Evolutionary conservation across 164 flowering plant species (phyloP).

Genomic region (Warburgia ugandensis): DNA sequence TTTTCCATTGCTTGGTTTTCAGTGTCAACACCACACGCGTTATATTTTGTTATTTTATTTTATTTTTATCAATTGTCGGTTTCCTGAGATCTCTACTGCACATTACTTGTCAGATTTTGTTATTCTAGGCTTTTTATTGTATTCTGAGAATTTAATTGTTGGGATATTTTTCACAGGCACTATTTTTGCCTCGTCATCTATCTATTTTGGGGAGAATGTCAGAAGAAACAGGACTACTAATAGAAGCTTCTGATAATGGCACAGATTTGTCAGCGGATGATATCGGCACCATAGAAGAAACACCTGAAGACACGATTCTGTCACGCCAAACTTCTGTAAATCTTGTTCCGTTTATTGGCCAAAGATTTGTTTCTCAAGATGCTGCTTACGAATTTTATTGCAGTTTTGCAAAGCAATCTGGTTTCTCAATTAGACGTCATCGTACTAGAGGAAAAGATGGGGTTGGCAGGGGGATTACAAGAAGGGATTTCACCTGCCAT

Average conservation of each 20-base stretch:
- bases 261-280: slow-evolving; percentile 62
- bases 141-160: background rate
- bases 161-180: slow-evolving; percentile 18
- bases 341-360: slow-evolving; percentile 77
- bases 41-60: no score
- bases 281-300: slow-evolving; percentile 51
- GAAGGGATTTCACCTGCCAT: slow-evolving; percentile 85
- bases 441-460: slow-evolving; percentile 88
- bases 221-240: slow-evolving; percentile 34
- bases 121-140: background rate
- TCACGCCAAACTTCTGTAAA: slow-evolving; percentile 72
- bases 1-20: no score
- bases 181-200: slow-evolving; percentile 13
- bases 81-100: no score
- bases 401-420: slow-evolving; percentile 81
- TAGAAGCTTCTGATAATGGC: slow-evolving; percentile 58
- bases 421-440: slow-evolving; percentile 79
- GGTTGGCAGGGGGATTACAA: slow-evolving; percentile 68
- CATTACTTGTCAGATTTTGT: no score
- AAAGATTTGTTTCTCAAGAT: slow-evolving; percentile 80
- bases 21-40: no score
- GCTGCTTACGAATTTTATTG: slow-evolving; percentile 85
- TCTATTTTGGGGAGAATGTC: slow-evolving; percentile 28
- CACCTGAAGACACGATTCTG: slow-evolving; percentile 61
- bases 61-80: no score